These are phyloP conservation scores for Neonectria sp. DNA, from an alignment of 2,329 filamentous ascomycete species.

Conservation along the genomic window DNA sequence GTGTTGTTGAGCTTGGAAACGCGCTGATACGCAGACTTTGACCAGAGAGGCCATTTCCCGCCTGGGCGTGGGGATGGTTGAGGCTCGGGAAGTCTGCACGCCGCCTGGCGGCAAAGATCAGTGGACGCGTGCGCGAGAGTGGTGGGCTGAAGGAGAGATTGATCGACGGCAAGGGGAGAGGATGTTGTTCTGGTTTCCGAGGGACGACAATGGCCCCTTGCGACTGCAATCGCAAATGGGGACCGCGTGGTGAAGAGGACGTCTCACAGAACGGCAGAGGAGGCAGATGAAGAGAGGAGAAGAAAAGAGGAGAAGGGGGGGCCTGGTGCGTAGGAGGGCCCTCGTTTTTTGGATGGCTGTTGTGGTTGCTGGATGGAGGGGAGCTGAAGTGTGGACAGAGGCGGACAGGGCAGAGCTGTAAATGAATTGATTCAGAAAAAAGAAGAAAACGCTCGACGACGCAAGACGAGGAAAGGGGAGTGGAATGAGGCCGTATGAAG, in stretches of 20 bases:
- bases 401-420: conserved; percentile 51
- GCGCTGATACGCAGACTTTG: conserved; percentile 48
- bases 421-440: conserved; percentile 50
- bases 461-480: conserved; percentile 37
- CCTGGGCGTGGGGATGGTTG: conserved; percentile 38
- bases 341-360: conserved; percentile 38
- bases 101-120: conserved; percentile 44
- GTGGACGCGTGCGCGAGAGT: conserved; percentile 51
- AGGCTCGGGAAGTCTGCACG: conserved; percentile 47
- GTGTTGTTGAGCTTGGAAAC: conserved; percentile 55
- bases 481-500: conserved; percentile 36
- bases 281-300: conserved; percentile 35
- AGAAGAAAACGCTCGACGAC: conserved; percentile 43
- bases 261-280: conserved; percentile 42
- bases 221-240: conserved; percentile 10
- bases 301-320: conserved; percentile 28
- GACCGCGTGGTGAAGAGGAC: conserved; percentile 36
- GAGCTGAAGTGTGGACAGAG: conserved; percentile 48
- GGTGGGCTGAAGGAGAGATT: conserved; percentile 53
- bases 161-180: conserved; percentile 47
- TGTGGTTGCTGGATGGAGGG: conserved; percentile 46
- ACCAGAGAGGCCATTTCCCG: conserved; percentile 40
- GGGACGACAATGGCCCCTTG: conserved; percentile 29
- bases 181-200: conserved; percentile 43
- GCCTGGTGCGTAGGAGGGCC: conserved; percentile 32